These are phyloP conservation scores for Arthrobotrys pseudoclavata DNA, from an alignment of 2,329 filamentous ascomycete species.

Conservation along the genomic window DNA sequence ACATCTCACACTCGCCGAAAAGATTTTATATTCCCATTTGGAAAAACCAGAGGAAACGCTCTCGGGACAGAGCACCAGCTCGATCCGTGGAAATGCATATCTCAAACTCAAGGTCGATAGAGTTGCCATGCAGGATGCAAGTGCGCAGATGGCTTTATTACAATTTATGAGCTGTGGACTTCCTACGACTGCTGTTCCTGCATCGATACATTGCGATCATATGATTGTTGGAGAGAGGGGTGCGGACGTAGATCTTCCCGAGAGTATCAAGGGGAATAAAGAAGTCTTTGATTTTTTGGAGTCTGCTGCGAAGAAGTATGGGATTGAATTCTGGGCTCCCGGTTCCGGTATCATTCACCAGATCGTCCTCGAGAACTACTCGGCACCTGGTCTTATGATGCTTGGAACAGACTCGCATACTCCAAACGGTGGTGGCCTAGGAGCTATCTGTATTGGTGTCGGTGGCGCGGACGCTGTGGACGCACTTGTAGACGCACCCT, in stretches of 20 bases:
- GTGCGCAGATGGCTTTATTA: constrained; percentile 95
- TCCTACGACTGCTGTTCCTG: constrained; percentile 88
- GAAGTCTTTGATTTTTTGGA: constrained; percentile 98
- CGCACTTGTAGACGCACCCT: constrained; percentile 93
- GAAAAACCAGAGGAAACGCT: constrained; percentile 87
- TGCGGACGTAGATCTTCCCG: constrained; percentile 84
- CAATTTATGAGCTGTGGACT: constrained; percentile 99
- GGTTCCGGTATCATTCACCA: constrained; percentile 97
- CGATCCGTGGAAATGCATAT: constrained; percentile 88
- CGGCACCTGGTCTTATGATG: constrained; percentile 98
- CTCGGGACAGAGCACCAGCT: constrained; percentile 84
- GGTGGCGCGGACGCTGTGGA: constrained; percentile 98
- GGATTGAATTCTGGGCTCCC: constrained; percentile 95
- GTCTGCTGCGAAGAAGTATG: constrained; percentile 89
- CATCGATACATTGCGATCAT: constrained; percentile 98
- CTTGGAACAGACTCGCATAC: constrained; percentile 97
- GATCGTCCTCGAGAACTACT: constrained; percentile 97
- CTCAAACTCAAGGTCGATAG: constrained; percentile 97
- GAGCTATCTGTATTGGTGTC: constrained; percentile 94
- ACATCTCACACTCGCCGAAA: constrained; percentile 89
- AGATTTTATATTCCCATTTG: constrained; percentile 97
- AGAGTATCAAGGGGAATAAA: constrained; percentile 90
- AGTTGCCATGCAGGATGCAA: constrained; percentile 99
- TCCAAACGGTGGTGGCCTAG: constrained; percentile 94
- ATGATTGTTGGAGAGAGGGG: constrained; percentile 96